A percentile compares a stretch with the other conserved stretches of the same genome.
Conservation (phyloP, 768 basidiomycete species). For the Galerina marginata region DNA sequence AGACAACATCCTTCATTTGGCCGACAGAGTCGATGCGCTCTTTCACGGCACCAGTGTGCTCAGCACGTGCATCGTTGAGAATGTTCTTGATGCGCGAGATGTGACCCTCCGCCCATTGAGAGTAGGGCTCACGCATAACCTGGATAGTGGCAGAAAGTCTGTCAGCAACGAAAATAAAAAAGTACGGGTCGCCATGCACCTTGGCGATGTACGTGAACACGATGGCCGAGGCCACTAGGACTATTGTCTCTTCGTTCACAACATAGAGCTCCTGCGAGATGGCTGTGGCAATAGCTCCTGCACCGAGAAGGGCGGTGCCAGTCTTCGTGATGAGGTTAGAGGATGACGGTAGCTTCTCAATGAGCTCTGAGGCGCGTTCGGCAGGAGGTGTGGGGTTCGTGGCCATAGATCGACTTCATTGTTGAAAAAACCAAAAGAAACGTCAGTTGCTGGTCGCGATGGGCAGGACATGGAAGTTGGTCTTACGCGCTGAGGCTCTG, state of each 20-base stretch:
- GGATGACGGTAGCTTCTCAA: conserved; percentile 85
- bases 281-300: conserved; percentile 86
- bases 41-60: conserved; percentile 93
- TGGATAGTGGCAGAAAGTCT: conserved; percentile 29
- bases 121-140: conserved; percentile 86
- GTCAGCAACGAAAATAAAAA: conserved; percentile 6
- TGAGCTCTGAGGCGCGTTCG: conserved; percentile 88
- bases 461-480: conserved; percentile 9
- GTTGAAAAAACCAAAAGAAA: conserved; percentile 16
- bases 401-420: conserved; percentile 75
- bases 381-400: conserved; percentile 73
- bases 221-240: conserved; percentile 83
- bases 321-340: conserved; percentile 94
- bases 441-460: conserved; percentile 11
- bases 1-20: conserved; percentile 95
- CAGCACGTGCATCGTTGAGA: conserved; percentile 79
- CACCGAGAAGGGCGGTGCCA: conserved; percentile 88
- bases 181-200: conserved; percentile 46
- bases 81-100: conserved; percentile 84
- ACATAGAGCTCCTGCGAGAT: conserved; percentile 98
- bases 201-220: conserved; percentile 84
- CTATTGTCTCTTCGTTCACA: conserved; percentile 93
- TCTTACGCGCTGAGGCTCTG: conserved; percentile 54
- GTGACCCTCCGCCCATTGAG: conserved; percentile 89
- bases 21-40: conserved; percentile 90